Conservation (phyloP, 2,329 filamentous ascomycete genomes). For the Pyricularia pennisetigena region DNA sequence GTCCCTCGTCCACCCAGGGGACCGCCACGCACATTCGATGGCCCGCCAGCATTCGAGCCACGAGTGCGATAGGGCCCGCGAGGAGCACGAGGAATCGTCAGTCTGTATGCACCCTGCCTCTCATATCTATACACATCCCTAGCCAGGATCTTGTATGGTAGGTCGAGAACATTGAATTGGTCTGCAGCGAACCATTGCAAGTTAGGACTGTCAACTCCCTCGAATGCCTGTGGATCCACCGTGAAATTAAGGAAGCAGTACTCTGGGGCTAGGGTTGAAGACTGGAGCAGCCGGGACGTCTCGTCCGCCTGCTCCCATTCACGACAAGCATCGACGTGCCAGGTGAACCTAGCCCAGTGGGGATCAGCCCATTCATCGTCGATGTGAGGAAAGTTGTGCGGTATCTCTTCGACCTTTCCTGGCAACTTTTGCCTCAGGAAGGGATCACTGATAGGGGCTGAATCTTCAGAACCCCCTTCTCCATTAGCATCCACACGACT, state of each 20-base stretch:
- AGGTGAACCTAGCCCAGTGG: constrained; percentile 18
- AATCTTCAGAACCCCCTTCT: constrained; percentile 17
- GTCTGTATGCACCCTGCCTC: background rate
- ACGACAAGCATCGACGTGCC: constrained; percentile 27
- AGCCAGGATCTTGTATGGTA: constrained; percentile 30
- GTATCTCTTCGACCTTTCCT: constrained; percentile 19
- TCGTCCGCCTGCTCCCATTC: constrained; percentile 33
- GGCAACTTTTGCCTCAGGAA: constrained; percentile 24
- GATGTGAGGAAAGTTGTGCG: constrained; percentile 12
- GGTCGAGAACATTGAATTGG: constrained; percentile 28
- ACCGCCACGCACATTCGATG: background rate
- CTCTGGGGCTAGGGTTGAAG: constrained; percentile 22
- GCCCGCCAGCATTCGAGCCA: background rate
- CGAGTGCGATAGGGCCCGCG: background rate
- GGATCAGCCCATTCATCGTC: constrained; percentile 16
- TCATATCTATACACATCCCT: constrained; percentile 13
- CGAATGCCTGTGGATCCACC: constrained; percentile 11
- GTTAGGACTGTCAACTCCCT: background rate
- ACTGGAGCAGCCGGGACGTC: constrained; percentile 21
- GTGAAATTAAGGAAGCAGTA: constrained; percentile 29
- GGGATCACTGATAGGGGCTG: constrained; percentile 29
- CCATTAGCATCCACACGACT: background rate
- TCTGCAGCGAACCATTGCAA: constrained; percentile 27
- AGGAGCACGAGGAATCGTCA: background rate
- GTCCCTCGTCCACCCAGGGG: background rate